Evolutionary conservation across 352 stramenopile species (phyloP), one percentile per base, ranked within the genome.

Genomic region (Phytophthora tubulina): DNA sequence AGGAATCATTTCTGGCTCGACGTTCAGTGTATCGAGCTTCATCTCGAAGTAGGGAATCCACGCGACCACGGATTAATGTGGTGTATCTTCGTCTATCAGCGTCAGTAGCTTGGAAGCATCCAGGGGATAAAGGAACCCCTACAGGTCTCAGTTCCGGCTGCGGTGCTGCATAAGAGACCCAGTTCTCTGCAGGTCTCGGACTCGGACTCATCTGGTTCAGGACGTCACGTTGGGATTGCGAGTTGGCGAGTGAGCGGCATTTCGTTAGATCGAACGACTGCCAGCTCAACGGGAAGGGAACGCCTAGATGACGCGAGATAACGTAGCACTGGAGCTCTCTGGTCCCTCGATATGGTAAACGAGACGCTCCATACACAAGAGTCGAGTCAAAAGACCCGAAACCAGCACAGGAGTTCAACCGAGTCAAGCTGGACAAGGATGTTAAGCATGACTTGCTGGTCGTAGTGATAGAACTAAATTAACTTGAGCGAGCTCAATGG

Each of bases 31-130:
- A 73, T 8, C 17, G 59, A 39, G 35, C 27, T 54, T 89, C 79
- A 41, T 85, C 78, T 32, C 66, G 64, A 6, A 86, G 72, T 10
- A 76, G 49, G 1, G 70, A 59, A 8, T 78, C 60, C 1, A 89
- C 76, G 9, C 75, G 78, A 48, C 63, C 51, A 4, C 63, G 58
- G 15, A 78, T 67, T 8, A 89, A 53, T 14, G 64, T 67, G 30
- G 70, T 61, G 49, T 79, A 86, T 36, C 63, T 58, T 42, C 74
- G 46, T 44, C 77, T 64, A 51, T 86, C 73, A 41, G 72, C 61
- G n/a, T 70, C 65, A 3, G 76, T 74, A n/a, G 81, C 45, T 41
- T 58, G 57, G 45, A 76, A 75, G 51, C 67, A 77, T 10, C 71
- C 76, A 10, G 67, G 68, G 2, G 73, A 75, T 33, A 84, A 68